Base-by-base conservation (phyloP, 176 grass and related monocot species). In the Bothriochloa decipiens region DNA sequence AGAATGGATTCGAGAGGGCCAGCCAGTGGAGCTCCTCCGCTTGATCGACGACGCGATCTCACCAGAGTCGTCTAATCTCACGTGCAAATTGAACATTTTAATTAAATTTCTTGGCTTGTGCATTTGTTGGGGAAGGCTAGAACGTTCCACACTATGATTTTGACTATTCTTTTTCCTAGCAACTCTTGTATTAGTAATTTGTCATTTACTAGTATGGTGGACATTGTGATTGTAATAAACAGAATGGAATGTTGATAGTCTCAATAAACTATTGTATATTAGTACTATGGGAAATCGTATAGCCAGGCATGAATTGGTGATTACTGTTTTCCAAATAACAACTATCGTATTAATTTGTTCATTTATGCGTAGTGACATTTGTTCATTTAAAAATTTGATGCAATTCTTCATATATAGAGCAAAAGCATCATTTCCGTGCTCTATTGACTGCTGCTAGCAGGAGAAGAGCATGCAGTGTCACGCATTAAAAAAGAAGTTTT, bases 1-100 rank as follows among this genome's bases (percentile, higher is more conserved):
- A 57, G 70, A 95, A 97, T 46, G 95, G 95, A 0, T 97, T 97
- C 41, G 91, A 97, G 86, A 95, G 60, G 76, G 92, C 95, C 7
- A 50, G 63, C 6, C 79, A 89, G 1, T 95, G 93, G 93, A 87
- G 67, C 37, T 87, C 75, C 37, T 87, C 88, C 1, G 16, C 79
- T 0, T 7, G 13, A 5, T 20, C 52, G 16, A 16, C 15, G 49
- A 47, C 0, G 5, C 6, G 1, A 23, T 25, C 22, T 0, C 22
- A 10, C 2, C 57, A 25, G 4, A 60, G 3, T 25, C 26, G 3
- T 25, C 26, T 50, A 52, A 65, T 65, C 26, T 65, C 41, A 40
- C 41, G 17, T 29, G 52, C 20, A 11, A 20, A 25, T 27, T 62
- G 3, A 74, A 46, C 7, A 8, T 13, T 20, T 40, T 40, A n/a